Conservation (phyloP, 495 filamentous ascomycete genomes). For the Apiosordaria backusii region DNA sequence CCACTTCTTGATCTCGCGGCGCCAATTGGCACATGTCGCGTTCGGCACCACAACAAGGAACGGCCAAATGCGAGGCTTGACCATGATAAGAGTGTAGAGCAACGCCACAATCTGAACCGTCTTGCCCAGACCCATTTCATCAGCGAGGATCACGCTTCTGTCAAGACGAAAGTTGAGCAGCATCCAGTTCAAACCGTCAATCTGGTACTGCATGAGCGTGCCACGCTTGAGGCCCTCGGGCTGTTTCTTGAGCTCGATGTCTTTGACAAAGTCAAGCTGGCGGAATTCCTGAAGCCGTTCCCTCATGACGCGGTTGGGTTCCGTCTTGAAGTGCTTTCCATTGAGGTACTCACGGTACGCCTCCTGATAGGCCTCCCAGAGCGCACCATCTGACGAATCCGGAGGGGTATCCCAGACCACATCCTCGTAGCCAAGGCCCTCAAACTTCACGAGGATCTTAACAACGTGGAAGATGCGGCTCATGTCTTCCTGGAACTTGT, state of each 20-base stretch:
- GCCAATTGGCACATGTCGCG: conserved; percentile 93
- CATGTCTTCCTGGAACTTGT: conserved; percentile 62
- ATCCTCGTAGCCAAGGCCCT: conserved; percentile 93
- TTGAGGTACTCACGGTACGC: conserved; percentile 84
- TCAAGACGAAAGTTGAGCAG: conserved; percentile 80
- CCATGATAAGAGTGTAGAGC: conserved; percentile 70
- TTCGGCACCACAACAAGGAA: conserved; percentile 94
- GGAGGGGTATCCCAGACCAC: conserved; percentile 86
- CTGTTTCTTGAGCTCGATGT: conserved; percentile 67
- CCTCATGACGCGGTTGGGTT: conserved; percentile 52
- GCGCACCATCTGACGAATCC: conserved; percentile 55
- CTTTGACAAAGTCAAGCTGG: conserved; percentile 57
- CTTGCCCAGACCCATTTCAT: conserved; percentile 99
- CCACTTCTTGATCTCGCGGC: conserved; percentile 94
- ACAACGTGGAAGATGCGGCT: conserved; percentile 63
- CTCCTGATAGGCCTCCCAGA: conserved; percentile 74
- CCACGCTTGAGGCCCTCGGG: conserved; percentile 71
- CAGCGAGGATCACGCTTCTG: conserved; percentile 89
- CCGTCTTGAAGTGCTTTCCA: conserved; percentile 61
- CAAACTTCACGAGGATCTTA: conserved; percentile 79
- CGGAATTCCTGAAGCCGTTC: conserved; percentile 61
- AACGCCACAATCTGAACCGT: conserved; percentile 91
- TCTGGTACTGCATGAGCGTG: conserved; percentile 87
- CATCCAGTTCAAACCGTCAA: conserved; percentile 96
- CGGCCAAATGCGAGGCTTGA: conserved; percentile 76